Base-by-base conservation (phyloP, 371 early-diverging fungal species). In the Cokeromyces recurvatus region DNA sequence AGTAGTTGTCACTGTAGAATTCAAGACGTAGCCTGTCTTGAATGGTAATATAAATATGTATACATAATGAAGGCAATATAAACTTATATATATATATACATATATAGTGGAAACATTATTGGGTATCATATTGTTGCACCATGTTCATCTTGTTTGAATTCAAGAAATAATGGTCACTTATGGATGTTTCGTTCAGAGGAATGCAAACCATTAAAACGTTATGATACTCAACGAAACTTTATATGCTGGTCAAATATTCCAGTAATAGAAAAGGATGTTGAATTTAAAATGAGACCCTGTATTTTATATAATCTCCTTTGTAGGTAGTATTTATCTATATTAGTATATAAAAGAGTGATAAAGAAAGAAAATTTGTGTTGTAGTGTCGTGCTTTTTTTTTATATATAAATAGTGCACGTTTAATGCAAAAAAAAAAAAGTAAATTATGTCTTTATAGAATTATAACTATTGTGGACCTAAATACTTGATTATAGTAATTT, bases 101-200 rank as follows among this genome's bases (percentile, higher is more conserved):
- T 8, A 8, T 11, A 35, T 45, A 82, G 95, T 66, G 95, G 94
- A 11, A 94, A 92, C 61, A 85, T 90, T 14, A 74, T 96, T 38
- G 96, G 97, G 4, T 96, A 97, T 69, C 95, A 94, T 64, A 90
- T 96, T n/a, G 89, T 93, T 1, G 90, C 89, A 54, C 97, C 97
- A 5, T 98, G 98, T 68, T 64, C 77, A 11, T 72, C 68, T 37
- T 97, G 97, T 62, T 74, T 96, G 29, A 85, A 85, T 23, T 79
- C 90, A 23, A 89, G 92, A 59, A 93, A 95, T 74, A 97, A 94
- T 65, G 95, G 97, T 5, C 97, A 96, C 58, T 90, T 94, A 58
- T 95, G 93, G 94, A 96, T 97, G 94, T 97, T 95, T 60, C 83
- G 90, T 53, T 84, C 85, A 0, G 92, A 89, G 38, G 82, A 79